Conservation (phyloP, 164 flowering plant genomes). For the Buxus sempervirens region DNA sequence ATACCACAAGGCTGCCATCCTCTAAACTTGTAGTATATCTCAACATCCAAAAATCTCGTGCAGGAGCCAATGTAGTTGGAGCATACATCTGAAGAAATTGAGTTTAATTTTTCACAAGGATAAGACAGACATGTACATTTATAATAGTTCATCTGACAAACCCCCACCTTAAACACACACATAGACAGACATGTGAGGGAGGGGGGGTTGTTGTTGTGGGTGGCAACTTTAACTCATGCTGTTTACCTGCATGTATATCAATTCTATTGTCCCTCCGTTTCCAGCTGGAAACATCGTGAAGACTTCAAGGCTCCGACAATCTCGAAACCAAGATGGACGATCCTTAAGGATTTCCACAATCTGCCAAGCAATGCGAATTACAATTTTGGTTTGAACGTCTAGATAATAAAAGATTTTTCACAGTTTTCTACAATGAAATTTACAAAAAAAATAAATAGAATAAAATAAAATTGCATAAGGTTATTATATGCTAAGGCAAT, state of each 20-base stretch:
- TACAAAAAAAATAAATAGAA: too few species aligned
- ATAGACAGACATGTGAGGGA: too few species aligned
- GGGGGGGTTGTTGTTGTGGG: too few species aligned
- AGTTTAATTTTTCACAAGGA: neutral
- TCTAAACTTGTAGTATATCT: constrained; percentile 83
- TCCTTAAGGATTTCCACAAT: constrained; percentile 95
- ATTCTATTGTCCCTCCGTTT: constrained; percentile 89
- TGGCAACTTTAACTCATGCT: too few species aligned
- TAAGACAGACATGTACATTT: neutral
- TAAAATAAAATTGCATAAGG: too few species aligned
- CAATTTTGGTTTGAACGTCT: neutral
- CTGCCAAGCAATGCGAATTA: constrained; percentile 31
- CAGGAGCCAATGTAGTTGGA: constrained; percentile 89
- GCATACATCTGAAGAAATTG: constrained; percentile 65
- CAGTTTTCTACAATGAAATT: too few species aligned
- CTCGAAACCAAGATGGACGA: constrained; percentile 95
- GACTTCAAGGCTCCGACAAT: constrained; percentile 91
- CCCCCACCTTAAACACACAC: too few species aligned
- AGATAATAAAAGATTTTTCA: too few species aligned
- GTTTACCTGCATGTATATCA: constrained; percentile 82
- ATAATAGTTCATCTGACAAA: neutral
- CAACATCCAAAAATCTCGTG: constrained; percentile 94
- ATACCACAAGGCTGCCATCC: constrained; percentile 92
- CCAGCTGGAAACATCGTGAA: constrained; percentile 82
- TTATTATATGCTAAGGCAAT: too few species aligned